A percentile compares a stretch with the other conserved stretches of the same genome.
Evolutionary conservation across 2,329 filamentous ascomycete species (phyloP).

Genomic region (Dactylonectria estremocensis): DNA sequence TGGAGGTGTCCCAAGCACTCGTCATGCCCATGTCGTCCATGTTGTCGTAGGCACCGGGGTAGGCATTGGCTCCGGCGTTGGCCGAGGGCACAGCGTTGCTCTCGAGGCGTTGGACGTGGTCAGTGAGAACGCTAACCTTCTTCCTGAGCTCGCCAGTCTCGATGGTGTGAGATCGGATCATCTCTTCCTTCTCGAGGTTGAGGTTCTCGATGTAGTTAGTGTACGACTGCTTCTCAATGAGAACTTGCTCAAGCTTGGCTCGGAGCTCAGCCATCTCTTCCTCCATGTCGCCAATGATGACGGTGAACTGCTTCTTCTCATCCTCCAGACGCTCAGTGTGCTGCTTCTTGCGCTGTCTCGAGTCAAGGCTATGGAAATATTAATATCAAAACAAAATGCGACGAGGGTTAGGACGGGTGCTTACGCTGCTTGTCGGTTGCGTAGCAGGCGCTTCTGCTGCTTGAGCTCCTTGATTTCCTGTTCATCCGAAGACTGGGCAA

Average conservation of each 20-base stretch:
- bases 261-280: slow-evolving; percentile 81
- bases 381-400: slow-evolving; percentile 29
- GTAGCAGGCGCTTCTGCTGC: slow-evolving; percentile 94
- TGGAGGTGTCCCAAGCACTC: slow-evolving; percentile 83
- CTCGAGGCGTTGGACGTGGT: slow-evolving; percentile 80
- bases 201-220: slow-evolving; percentile 83
- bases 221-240: slow-evolving; percentile 81
- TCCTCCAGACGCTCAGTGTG: slow-evolving; percentile 97
- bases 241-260: slow-evolving; percentile 78
- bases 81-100: slow-evolving; percentile 61
- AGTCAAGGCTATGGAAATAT: slow-evolving; percentile 80
- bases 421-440: slow-evolving; percentile 98
- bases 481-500: slow-evolving; percentile 89
- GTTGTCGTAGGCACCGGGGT: slow-evolving; percentile 80
- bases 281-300: slow-evolving; percentile 83
- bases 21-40: slow-evolving; percentile 90
- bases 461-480: slow-evolving; percentile 98
- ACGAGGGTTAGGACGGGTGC: slow-evolving; percentile 51
- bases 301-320: slow-evolving; percentile 93
- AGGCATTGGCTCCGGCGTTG: slow-evolving; percentile 69
- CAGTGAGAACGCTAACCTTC: slow-evolving; percentile 87
- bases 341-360: slow-evolving; percentile 96
- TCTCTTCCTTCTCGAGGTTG: slow-evolving; percentile 90
- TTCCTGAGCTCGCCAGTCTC: slow-evolving; percentile 94
- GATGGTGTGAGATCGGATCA: slow-evolving; percentile 89